Evolutionary conservation across 1,284 basidiomycete species (phyloP), one percentile per base, ranked within the genome.

Genomic region (Fomitopsis betulina): DNA sequence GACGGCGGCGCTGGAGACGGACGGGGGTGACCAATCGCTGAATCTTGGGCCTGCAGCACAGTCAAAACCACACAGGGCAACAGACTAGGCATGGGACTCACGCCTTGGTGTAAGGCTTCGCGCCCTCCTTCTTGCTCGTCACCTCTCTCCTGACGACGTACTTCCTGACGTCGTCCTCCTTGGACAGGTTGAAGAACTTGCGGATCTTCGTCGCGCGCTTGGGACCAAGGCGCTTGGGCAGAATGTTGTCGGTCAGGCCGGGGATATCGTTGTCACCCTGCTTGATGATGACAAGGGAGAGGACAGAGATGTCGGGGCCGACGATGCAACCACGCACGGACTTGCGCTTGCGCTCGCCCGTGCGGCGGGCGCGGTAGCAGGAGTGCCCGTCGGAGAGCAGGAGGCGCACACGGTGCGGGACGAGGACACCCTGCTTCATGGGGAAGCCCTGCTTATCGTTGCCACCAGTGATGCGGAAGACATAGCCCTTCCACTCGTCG

Each of bases 401-500:
- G 65, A 99, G 91, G 63, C 88, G 85, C 70, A 96, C 94, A 86
- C 96, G 95, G 81, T 94, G 76, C 66, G 94, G 93, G 69, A 96
- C 84, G 65, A 99, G 90, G 70, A 98, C 93, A 84, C 96, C 96
- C 81, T 98, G 96, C 82, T 98, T 98, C 95, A 98, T 98, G 57
- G 95, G 94, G 87, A 97, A 97, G 76, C 93, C 91, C 75, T 93
- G 91, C 79, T 93, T 95, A 85, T 96, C 94, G 81, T 96, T 96
- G 63, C 94, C 94, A 71, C 96, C 96, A 52, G 94, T 95, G 80
- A 99, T 93, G 72, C 95, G 91, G 84, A 98, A 87, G 76, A 98
- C 80, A 81, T 98, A 98, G 62, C 96, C 96, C 77, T 94, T 94
- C 85, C 87, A 98, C 81, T 98, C 96, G 74, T 97, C 93, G 70